Evolutionary conservation across 2,329 filamentous ascomycete genomes (phyloP).

Genomic region (Rasamsonia emersonii): DNA sequence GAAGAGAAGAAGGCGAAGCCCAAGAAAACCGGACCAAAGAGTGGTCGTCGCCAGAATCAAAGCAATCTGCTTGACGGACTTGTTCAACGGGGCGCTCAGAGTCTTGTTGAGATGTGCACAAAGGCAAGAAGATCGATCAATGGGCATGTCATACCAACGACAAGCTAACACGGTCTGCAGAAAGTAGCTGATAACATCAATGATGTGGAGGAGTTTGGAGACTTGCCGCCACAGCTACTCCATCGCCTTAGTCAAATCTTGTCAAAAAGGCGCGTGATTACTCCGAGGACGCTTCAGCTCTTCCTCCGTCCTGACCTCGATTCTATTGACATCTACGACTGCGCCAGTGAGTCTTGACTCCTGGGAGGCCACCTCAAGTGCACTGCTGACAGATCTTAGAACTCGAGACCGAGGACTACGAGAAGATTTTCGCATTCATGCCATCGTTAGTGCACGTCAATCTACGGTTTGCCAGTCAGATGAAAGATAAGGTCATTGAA

Average conservation of each 20-base stretch:
- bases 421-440: slow-evolving; percentile 69
- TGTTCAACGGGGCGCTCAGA: slow-evolving; percentile 33
- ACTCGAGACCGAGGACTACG: slow-evolving; percentile 66
- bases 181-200: slow-evolving; percentile 56
- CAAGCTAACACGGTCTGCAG: slow-evolving; percentile 19
- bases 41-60: slow-evolving; percentile 64
- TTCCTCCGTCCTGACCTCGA: slow-evolving; percentile 47
- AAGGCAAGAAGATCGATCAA: slow-evolving; percentile 31
- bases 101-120: slow-evolving; percentile 49
- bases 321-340: slow-evolving; percentile 52
- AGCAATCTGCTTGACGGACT: slow-evolving; percentile 76
- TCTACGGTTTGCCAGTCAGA: slow-evolving; percentile 77
- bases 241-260: slow-evolving; percentile 55
- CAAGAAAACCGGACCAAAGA: slow-evolving; percentile 47
- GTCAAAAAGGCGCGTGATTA: slow-evolving; percentile 54
- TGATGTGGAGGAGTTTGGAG: slow-evolving; percentile 57
- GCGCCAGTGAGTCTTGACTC: slow-evolving; percentile 39
- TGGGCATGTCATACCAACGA: background rate
- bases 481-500: slow-evolving; percentile 76
- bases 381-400: slow-evolving; percentile 33
- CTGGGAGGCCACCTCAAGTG: background rate
- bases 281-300: slow-evolving; percentile 34
- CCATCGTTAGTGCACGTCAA: slow-evolving; percentile 62
- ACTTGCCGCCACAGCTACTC: slow-evolving; percentile 50
- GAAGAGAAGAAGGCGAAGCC: slow-evolving; percentile 51